Conservation (phyloP, 2,329 filamentous ascomycete species). For the Emergomyces orientalis region DNA sequence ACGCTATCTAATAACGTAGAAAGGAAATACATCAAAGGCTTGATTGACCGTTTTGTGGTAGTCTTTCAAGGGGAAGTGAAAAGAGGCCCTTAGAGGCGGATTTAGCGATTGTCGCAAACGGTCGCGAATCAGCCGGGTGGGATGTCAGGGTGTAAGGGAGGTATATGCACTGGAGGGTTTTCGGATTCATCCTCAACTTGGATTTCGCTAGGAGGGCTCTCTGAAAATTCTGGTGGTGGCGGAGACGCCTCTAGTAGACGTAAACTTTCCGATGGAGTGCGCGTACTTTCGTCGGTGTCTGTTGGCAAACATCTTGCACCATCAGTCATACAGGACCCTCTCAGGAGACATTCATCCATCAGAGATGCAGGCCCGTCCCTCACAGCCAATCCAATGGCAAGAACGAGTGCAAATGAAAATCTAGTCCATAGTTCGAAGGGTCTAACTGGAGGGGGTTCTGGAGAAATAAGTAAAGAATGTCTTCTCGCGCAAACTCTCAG, state of each 20-base stretch:
- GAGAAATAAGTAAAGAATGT: not conserved
- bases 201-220: not conserved
- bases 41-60: not conserved
- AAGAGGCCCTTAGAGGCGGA: not conserved
- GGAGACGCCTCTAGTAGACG: not conserved
- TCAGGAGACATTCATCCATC: conserved; percentile 12
- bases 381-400: conserved; percentile 42
- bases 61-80: not conserved
- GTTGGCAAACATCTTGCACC: not conserved
- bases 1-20: not conserved
- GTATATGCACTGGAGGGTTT: not conserved
- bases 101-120: not conserved
- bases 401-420: conserved; percentile 40
- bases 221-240: not conserved
- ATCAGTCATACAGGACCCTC: not conserved
- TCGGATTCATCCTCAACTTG: not conserved
- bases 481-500: not conserved
- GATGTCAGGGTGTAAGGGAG: not conserved
- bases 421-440: conserved; percentile 31
- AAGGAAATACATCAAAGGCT: not conserved
- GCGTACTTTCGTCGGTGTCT: not conserved
- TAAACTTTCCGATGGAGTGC: not conserved
- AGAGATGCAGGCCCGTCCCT: conserved; percentile 36
- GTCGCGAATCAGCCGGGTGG: not conserved
- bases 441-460: not conserved